These are phyloP conservation scores for Ceriops zippeliana DNA, from an alignment of 345 rosid genomes.

Conservation along the genomic window DNA sequence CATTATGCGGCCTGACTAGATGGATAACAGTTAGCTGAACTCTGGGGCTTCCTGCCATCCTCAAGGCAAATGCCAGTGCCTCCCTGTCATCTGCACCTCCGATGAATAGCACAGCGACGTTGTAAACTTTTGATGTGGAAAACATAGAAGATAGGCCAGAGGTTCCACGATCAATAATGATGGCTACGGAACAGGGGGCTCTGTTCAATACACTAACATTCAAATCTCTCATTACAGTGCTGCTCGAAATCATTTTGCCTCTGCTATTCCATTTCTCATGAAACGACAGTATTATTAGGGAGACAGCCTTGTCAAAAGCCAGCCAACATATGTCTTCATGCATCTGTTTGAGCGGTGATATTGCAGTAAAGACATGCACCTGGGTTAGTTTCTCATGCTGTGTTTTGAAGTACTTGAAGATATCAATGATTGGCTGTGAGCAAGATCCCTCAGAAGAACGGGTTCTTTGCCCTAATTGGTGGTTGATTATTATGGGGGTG, in stretches of 20 bases:
- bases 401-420: conserved; percentile 17
- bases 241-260: conserved; percentile 17
- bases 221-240: conserved; percentile 10
- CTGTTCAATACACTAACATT: conserved; percentile 18
- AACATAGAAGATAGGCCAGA: conserved; percentile 18
- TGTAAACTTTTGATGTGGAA: neutral
- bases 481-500: conserved; percentile 21
- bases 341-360: conserved; percentile 23
- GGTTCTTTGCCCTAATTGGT: conserved; percentile 26
- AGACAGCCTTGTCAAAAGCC: conserved; percentile 23
- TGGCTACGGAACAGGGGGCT: conserved; percentile 28
- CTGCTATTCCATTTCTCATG: conserved; percentile 24
- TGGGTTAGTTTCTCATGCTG: conserved; percentile 7
- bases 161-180: conserved; percentile 19
- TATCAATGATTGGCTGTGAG: conserved; percentile 10
- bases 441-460: neutral
- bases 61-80: conserved; percentile 26
- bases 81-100: conserved; percentile 32
- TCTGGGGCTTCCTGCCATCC: conserved; percentile 20
- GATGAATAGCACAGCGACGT: conserved; percentile 9
- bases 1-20: neutral
- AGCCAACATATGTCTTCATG: conserved; percentile 30
- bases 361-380: conserved; percentile 25
- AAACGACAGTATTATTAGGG: conserved; percentile 23
- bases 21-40: conserved; percentile 16